Evolutionary conservation across 495 filamentous ascomycete genomes (phyloP).

Genomic region (Penicillium subrubescens): DNA sequence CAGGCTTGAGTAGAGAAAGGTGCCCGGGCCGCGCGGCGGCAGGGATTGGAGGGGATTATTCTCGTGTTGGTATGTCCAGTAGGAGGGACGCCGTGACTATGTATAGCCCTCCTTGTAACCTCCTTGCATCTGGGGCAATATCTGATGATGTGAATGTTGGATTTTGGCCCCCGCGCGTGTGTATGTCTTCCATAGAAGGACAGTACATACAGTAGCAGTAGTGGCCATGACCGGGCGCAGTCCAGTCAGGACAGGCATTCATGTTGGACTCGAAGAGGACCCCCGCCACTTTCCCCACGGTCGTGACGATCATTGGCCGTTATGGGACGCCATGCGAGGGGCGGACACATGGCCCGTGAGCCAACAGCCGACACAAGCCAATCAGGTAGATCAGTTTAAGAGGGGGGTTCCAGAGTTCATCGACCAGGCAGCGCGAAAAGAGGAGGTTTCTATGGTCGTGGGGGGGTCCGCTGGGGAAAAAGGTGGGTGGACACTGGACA

Average conservation of each 20-base stretch:
- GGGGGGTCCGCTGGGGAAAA: constrained; percentile 17
- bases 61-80: neutral
- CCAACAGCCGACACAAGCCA: neutral
- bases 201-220: too few species aligned
- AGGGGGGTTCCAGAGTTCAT: constrained; percentile 10
- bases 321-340: constrained; percentile 29
- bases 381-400: neutral
- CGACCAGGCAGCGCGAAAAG: neutral
- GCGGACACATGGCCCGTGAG: constrained; percentile 32
- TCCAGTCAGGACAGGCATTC: neutral
- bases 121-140: neutral
- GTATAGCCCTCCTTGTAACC: neutral
- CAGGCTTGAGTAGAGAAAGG: neutral
- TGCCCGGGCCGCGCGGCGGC: constrained; percentile 4
- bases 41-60: neutral
- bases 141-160: constrained; percentile 1
- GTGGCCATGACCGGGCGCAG: neutral
- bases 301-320: constrained; percentile 19
- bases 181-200: neutral
- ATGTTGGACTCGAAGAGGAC: neutral
- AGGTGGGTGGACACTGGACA: neutral
- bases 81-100: neutral
- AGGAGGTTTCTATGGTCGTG: constrained; percentile 17
- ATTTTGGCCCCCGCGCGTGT: neutral
- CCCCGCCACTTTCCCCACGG: constrained; percentile 25